Evolutionary conservation across 2,329 filamentous ascomycete species (phyloP), one percentile per base, ranked within the genome.

Genomic region (Sporothrix protearum): DNA sequence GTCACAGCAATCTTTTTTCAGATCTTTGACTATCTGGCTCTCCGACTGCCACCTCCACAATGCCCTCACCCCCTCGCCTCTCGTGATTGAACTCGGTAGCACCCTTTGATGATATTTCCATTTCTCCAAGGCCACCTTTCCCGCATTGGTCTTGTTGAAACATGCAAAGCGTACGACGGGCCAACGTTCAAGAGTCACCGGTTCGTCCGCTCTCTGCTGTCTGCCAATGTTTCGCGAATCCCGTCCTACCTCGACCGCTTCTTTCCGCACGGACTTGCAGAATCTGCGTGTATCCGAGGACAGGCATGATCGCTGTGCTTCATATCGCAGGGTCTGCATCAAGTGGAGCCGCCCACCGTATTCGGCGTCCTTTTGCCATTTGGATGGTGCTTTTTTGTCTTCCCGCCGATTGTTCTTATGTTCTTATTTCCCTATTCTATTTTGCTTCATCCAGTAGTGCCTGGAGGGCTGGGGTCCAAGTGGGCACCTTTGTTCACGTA

Each of bases 61-160:
- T 16, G 45, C 7, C 45, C 45, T 49, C 51, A n/a, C n/a, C n/a
- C n/a, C n/a, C n/a, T n/a, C n/a, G n/a, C n/a, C n/a, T n/a, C n/a
- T n/a, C n/a, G n/a, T n/a, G n/a, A n/a, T n/a, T n/a, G n/a, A n/a
- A n/a, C n/a, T n/a, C n/a, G n/a, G n/a, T n/a, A n/a, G n/a, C n/a
- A n/a, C 8, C 51, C 8, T 28, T 28, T 10, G 22, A 19, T 14
- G 25, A 33, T 57, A 33, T 19, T 57, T 57, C 28, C 53, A 57
- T 57, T 57, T 57, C 22, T 28, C 9, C 53, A 57, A 14, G 33
- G 53, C 14, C 33, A 3, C 28, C 53, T 33, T 19, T 28, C 28
- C 53, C 28, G 53, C 53, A 57, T 57, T 45, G 47, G 36, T 66
- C 61, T 28, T 53, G 16, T 68, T 68, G 64, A 68, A 68, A 68